A percentile compares a stretch with the other conserved stretches of the same genome.
Conservation (phyloP, 352 stramenopile species). For the Thalassiosira livingstoniorum region DNA sequence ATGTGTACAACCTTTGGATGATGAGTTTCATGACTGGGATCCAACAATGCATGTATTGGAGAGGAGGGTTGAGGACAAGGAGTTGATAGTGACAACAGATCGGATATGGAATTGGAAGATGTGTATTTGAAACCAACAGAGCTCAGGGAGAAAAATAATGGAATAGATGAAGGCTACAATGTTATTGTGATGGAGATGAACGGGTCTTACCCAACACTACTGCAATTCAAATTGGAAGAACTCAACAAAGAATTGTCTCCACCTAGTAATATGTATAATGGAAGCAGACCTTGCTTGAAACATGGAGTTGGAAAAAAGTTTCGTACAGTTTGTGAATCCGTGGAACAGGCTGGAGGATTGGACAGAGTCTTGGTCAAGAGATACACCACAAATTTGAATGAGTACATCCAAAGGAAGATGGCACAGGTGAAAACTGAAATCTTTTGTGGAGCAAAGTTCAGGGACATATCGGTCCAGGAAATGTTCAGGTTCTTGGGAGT, state of each 20-base stretch:
- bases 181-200: too few relatives aligned
- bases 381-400: neutral
- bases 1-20: too few relatives aligned
- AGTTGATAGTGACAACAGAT: too few relatives aligned
- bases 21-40: too few relatives aligned
- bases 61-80: too few relatives aligned
- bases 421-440: neutral
- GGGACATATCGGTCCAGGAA: neutral
- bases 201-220: too few relatives aligned
- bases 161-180: too few relatives aligned
- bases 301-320: neutral
- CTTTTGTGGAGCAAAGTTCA: neutral
- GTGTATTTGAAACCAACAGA: too few relatives aligned
- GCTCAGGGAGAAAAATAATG: too few relatives aligned
- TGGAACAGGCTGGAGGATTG: neutral
- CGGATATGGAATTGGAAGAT: too few relatives aligned
- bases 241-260: neutral
- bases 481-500: neutral
- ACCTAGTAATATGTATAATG: neutral
- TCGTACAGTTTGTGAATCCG: neutral
- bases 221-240: too few relatives aligned
- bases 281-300: neutral
- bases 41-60: too few relatives aligned
- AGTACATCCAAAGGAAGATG: neutral
- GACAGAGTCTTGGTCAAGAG: neutral